phyloP scores from a whole-genome alignment of 306 rosid species.

The Canavalia ensiformis region DNA sequence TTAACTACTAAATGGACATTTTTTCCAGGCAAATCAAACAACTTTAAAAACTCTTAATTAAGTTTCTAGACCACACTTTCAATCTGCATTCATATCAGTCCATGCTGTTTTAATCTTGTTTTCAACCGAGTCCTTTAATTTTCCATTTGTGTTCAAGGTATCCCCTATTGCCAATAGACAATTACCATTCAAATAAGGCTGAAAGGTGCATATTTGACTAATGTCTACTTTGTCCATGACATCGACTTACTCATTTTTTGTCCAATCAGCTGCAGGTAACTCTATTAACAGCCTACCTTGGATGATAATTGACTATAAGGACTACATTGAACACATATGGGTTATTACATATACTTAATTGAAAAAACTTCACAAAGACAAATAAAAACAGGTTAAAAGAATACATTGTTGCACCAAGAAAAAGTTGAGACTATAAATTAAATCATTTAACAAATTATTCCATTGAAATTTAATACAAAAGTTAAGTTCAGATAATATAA shows the following conservation, averaged over 20 bases:
- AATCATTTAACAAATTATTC: background rate
- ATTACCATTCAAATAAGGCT: conserved; percentile 1
- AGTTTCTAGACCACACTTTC: conserved; percentile 19
- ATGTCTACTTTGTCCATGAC: conserved; percentile 8
- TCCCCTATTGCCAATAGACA: background rate
- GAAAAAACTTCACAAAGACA: background rate
- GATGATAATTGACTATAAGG: background rate
- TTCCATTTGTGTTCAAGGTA: background rate
- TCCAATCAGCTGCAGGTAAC: background rate
- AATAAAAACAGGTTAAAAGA: background rate
- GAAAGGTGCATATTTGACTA: background rate
- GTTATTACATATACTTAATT: conserved; percentile 7
- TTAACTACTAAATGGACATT: background rate
- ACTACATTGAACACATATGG: conserved; percentile 10
- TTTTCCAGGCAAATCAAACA: conserved; percentile 1
- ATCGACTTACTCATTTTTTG: background rate
- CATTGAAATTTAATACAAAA: background rate
- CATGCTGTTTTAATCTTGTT: background rate
- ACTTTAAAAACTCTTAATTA: conserved; percentile 18
- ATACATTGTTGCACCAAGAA: background rate
- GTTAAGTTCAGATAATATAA: background rate
- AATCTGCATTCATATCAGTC: background rate
- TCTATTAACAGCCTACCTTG: background rate
- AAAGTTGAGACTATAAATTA: background rate
- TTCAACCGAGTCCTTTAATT: conserved; percentile 5